Evolutionary conservation across 116 monocot species (phyloP).

Genomic region (Phalaenopsis hybrid): DNA sequence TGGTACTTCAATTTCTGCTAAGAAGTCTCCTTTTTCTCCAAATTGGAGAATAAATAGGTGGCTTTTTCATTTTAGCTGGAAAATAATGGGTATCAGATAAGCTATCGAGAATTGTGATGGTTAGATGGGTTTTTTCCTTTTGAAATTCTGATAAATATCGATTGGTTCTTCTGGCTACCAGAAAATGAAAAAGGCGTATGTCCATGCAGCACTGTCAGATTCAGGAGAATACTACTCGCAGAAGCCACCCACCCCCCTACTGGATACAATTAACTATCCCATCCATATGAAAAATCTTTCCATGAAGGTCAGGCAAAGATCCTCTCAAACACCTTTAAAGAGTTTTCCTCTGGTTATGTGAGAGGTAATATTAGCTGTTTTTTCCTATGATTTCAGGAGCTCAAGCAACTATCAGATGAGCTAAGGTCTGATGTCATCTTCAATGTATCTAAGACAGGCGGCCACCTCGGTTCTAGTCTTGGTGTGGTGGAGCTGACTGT

Average conservation of each 20-base stretch:
- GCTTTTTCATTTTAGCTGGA: background rate
- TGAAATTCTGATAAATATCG: background rate
- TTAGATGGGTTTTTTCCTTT: background rate
- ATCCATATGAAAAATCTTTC: constrained; percentile 97
- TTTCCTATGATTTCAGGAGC: constrained; percentile 32
- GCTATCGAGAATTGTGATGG: no score
- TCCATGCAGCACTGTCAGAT: constrained; percentile 57
- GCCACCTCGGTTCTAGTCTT: constrained; percentile 89
- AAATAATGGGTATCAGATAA: no score
- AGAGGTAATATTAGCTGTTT: background rate
- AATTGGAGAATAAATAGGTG: constrained; percentile 6
- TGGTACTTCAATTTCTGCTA: background rate
- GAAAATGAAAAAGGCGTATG: constrained; percentile 36
- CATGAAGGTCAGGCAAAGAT: constrained; percentile 35
- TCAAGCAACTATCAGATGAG: constrained; percentile 82
- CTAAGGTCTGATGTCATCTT: constrained; percentile 84
- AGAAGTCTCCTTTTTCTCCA: constrained; percentile 12
- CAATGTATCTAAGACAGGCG: constrained; percentile 82
- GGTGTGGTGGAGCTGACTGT: constrained; percentile 87
- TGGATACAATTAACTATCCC: constrained; percentile 88
- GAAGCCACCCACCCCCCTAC: constrained; percentile 75
- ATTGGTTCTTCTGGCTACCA: constrained; percentile 17
- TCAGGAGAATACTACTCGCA: constrained; percentile 68
- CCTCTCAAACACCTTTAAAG: no score
- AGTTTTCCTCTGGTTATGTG: no score